A percentile compares a stretch with the other conserved stretches of the same genome.
These are phyloP conservation scores for Meyerozyma elateridarum DNA, from an alignment of 1,139 yeast species.

Conservation along the genomic window DNA sequence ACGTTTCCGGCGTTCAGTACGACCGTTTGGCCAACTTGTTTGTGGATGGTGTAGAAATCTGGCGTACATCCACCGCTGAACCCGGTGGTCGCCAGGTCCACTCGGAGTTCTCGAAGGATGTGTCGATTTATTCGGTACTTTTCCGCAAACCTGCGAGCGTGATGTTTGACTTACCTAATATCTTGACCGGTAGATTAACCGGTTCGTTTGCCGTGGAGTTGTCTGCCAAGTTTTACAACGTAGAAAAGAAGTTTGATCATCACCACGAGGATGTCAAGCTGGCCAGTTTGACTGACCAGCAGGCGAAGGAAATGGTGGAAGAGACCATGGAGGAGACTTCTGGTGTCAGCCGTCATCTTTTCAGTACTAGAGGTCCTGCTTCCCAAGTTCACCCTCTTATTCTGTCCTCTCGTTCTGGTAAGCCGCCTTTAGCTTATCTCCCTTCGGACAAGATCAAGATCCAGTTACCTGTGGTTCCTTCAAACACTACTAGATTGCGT, in stretches of 20 bases:
- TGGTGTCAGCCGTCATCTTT: conserved; percentile 11
- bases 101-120: conserved; percentile 56
- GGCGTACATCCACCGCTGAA: conserved; percentile 86
- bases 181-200: conserved; percentile 49
- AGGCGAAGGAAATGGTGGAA: no score
- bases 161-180: conserved; percentile 62
- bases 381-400: conserved; percentile 29
- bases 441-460: conserved; percentile 36
- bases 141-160: conserved; percentile 40
- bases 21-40: conserved; percentile 73
- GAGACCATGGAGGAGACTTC: no score
- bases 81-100: conserved; percentile 49
- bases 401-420: conserved; percentile 7
- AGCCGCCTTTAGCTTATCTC: conserved; percentile 39
- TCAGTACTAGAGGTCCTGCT: conserved; percentile 26
- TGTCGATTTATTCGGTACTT: conserved; percentile 50
- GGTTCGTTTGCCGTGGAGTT: conserved; percentile 60
- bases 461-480: conserved; percentile 34
- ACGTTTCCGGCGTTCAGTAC: conserved; percentile 65
- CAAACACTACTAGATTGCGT: conserved; percentile 53
- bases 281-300: background rate
- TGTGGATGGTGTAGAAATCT: conserved; percentile 60
- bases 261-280: conserved; percentile 1
- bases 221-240: conserved; percentile 47
- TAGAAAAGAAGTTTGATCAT: conserved; percentile 7